These are phyloP conservation scores for Malus hybrid DNA, from an alignment of 331 rosid species.

Conservation along the genomic window DNA sequence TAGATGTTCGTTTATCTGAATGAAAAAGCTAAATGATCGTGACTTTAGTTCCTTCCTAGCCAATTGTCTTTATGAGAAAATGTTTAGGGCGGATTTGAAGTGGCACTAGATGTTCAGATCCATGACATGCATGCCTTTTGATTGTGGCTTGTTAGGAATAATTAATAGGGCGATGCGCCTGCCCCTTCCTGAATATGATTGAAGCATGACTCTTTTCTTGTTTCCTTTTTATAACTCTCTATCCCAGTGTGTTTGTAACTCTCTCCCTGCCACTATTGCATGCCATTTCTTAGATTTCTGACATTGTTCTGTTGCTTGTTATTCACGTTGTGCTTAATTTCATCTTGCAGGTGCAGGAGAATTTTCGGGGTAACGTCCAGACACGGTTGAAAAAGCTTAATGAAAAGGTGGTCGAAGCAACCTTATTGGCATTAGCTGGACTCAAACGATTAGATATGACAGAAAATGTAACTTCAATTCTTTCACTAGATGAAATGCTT, in stretches of 20 bases:
- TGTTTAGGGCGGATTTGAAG: neutral
- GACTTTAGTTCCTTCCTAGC: neutral
- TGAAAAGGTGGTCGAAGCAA: constrained; percentile 90
- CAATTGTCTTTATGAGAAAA: neutral
- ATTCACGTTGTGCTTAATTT: neutral
- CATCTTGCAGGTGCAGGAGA: constrained; percentile 65
- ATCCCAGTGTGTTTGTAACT: neutral
- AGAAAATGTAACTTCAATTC: constrained; percentile 68
- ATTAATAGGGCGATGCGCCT: neutral
- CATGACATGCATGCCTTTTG: neutral
- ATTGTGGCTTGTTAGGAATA: neutral
- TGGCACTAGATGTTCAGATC: neutral
- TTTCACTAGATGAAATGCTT: constrained; percentile 89
- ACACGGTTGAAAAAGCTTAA: constrained; percentile 71
- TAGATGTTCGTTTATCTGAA: neutral
- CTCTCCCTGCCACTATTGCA: neutral
- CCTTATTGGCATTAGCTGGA: constrained; percentile 89
- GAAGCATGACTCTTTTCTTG: neutral
- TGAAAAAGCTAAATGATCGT: neutral
- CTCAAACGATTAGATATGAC: constrained; percentile 84
- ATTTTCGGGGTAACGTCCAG: constrained; percentile 94
- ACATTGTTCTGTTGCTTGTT: neutral
- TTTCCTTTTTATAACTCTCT: neutral
- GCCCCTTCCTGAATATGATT: neutral
- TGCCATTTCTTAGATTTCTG: constrained; percentile 1